These are phyloP conservation scores for Xerocomellus dryophilus DNA, from an alignment of 768 basidiomycete species.

Conservation along the genomic window DNA sequence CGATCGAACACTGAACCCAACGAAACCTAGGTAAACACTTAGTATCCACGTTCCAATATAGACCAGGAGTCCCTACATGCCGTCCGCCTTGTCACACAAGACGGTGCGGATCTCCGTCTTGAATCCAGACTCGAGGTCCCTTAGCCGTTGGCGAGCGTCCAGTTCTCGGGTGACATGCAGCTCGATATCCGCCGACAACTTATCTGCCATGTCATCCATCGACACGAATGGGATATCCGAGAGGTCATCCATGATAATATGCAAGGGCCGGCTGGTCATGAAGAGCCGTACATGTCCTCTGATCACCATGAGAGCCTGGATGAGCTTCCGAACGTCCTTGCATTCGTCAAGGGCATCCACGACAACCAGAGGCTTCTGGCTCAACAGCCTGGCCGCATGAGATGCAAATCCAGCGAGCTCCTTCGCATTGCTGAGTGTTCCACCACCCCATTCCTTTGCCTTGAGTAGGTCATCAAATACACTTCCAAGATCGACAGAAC, in stretches of 20 bases:
- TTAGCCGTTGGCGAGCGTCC: neutral
- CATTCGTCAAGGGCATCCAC: conserved; percentile 11
- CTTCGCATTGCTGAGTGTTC: neutral
- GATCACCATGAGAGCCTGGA: neutral
- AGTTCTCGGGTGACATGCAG: neutral
- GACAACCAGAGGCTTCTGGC: neutral
- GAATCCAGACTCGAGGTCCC: neutral
- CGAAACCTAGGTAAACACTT: neutral
- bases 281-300: neutral
- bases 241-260: neutral
- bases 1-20: conserved; percentile 3
- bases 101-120: neutral
- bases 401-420: neutral
- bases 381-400: neutral
- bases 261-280: neutral
- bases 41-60: neutral
- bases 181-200: neutral
- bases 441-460: conserved; percentile 1
- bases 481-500: neutral
- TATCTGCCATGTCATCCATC: neutral
- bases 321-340: neutral
- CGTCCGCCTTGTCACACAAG: neutral
- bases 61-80: neutral
- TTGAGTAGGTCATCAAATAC: neutral
- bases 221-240: neutral